Evolutionary conservation across 2,329 filamentous ascomycete species (phyloP), one percentile per base, ranked within the genome.

Genomic region (Paracoccidioides brasiliensis): DNA sequence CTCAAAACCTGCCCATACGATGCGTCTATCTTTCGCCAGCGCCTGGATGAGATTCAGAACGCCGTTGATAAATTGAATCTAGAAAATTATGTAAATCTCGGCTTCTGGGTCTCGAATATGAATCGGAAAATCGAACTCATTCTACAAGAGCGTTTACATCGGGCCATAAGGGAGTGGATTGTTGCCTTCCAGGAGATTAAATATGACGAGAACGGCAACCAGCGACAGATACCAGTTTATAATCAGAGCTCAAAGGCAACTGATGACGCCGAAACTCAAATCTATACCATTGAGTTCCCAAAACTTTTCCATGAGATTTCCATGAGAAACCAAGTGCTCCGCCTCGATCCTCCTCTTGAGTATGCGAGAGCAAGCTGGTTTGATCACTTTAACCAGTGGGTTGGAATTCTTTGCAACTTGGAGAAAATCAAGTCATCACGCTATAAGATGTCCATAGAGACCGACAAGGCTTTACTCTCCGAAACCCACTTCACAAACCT

Each of bases 301-400:
- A 66, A 66, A 37, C 79, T 95, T 30, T 79, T 93, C 14, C 88
- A 96, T 63, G 93, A 98, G 68, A 85, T 99, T 55, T 93, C 89
- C 5, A 98, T 98, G 89, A 87, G 88, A 37, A 97, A 97, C 64
- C 93, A 98, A 70, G 86, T 96, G 61, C 95, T 99, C 62, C 95
- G 95, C 66, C 80, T 98, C 32, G 93, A 96, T 54, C 94, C 93
- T 3, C 93, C 93, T 4, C 77, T 97, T 53, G 90, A 95, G 67
- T 93, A 85, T 68, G 90, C 93, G 14, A 83, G 90, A 61, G 90
- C 91, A 10, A 91, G 86, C 67, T 99, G 94, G 93, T 88, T 95
- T 66, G 78, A 85, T 15, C 90, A 96, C 63, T 78, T 99, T 43
- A 90, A 97, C 64, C 82, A 89, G 38, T 98, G 93, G 93, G 80